phyloP scores from a whole-genome alignment of 129 eudicot species.

The Flaveria trinervia region DNA sequence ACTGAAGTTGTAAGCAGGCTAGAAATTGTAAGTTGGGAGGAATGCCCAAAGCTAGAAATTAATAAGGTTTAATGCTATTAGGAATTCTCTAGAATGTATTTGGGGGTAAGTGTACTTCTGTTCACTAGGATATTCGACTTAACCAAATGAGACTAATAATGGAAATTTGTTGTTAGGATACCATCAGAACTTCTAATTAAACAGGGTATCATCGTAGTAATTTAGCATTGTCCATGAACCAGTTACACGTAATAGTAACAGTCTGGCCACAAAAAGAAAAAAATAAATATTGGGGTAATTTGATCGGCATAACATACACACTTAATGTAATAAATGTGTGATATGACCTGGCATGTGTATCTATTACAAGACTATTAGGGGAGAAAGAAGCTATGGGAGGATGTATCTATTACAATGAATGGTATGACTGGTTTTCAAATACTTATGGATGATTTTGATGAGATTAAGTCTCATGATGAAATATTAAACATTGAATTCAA shows the following conservation, averaged over 20 bases:
- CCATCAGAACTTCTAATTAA: background rate
- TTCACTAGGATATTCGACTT: background rate
- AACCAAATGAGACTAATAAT: background rate
- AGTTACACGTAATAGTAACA: background rate
- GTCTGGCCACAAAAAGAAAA: background rate
- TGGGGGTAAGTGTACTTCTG: background rate
- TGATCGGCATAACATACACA: too few relatives aligned
- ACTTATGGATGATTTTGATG: too few relatives aligned
- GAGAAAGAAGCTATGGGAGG: too few relatives aligned
- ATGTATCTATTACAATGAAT: too few relatives aligned
- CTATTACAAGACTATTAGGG: too few relatives aligned
- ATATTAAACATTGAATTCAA: too few relatives aligned
- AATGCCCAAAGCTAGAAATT: background rate
- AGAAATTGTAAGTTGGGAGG: background rate
- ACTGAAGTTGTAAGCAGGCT: background rate
- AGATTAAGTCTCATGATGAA: too few relatives aligned
- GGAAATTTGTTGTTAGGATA: conserved; percentile 1
- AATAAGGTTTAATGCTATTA: background rate
- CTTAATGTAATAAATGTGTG: too few relatives aligned
- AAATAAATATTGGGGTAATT: background rate
- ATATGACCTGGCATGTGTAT: too few relatives aligned
- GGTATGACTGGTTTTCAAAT: too few relatives aligned
- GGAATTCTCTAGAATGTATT: background rate
- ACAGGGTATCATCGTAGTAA: background rate
- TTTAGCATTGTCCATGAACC: too few relatives aligned